Evolutionary conservation across 192 early-diverging fungal species (phyloP), one percentile per base, ranked within the genome.

Genomic region (Entrophospora sp.): DNA sequence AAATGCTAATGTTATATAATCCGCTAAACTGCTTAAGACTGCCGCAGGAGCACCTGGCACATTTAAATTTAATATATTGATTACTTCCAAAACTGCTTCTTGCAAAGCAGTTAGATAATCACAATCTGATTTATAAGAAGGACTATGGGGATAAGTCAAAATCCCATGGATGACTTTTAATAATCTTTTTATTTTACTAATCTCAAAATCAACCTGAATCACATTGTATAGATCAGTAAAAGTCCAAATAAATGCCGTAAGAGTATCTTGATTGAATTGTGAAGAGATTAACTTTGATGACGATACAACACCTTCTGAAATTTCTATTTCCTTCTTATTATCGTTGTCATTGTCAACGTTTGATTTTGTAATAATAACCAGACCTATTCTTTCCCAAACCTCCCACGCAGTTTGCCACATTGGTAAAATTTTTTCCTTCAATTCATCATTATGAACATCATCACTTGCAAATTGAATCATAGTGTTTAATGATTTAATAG

Each of bases 371-470:
- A 66, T 53, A 34, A 90, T 85, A 3, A 83, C 85, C 38, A 72
- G 58, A 9, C 90, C 90, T 63, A 92, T 91, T n/a, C 71, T 72
- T 48, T 85, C 82, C 91, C 88, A 91, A 5, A 81, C 71, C 10
- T 75, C 48, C 88, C 85, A 91, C 0, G 81, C 80, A 13, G 75
- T 77, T 61, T 78, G 72, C 85, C 84, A 87, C n/a, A 89, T 70
- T 10, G 68, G 51, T 30, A 69, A 58, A 14, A 82, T 56, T 35
- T 68, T 31, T 34, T 66, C 55, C 35, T 64, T 22, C 66, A 73
- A 48, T 59, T 75, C 45, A 32, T 55, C 5, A 56, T 43, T 18
- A 63, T 62, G 45, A 9, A 43, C 63, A 1, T 52, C 59, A 7
- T 68, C 65, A 10, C 42, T 48, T 1, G 52, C 20, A 24, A 45